These are phyloP conservation scores for Ustilago trichophora DNA, from an alignment of 1,284 basidiomycete genomes.

Conservation along the genomic window DNA sequence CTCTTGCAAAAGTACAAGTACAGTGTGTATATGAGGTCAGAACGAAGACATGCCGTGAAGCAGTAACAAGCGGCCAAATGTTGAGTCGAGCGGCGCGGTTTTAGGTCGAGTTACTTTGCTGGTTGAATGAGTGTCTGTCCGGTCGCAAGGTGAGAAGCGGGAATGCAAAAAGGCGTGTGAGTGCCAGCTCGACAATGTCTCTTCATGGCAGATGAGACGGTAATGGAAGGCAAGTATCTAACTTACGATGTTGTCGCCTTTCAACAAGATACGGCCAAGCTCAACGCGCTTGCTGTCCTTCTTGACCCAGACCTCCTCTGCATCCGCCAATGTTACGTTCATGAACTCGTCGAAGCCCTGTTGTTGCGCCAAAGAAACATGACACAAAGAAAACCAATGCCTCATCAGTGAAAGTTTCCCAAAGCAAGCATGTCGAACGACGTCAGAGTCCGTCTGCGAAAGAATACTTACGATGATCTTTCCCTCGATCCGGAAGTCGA, in stretches of 20 bases:
- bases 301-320: slow-evolving; percentile 80
- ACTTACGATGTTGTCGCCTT: slow-evolving; percentile 63
- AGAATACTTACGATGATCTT: slow-evolving; percentile 79
- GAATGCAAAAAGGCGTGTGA: too few species aligned
- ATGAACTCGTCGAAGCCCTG: slow-evolving; percentile 99
- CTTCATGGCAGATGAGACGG: too few species aligned
- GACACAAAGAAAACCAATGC: background rate
- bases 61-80: background rate
- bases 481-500: slow-evolving; percentile 95
- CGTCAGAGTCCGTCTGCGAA: too few species aligned
- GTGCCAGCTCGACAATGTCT: too few species aligned
- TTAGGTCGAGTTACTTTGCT: slow-evolving; percentile 27
- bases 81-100: background rate
- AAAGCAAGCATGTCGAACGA: too few species aligned
- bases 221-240: too few species aligned
- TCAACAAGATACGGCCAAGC: slow-evolving; percentile 59
- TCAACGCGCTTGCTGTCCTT: slow-evolving; percentile 55
- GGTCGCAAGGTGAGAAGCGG: background rate
- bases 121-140: slow-evolving; percentile 60
- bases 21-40: too few species aligned
- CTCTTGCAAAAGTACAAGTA: slow-evolving; percentile 25
- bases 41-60: too few species aligned
- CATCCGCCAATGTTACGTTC: slow-evolving; percentile 97
- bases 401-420: too few species aligned
- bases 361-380: too few species aligned